Base-by-base conservation (phyloP, 257 asterid genomes). In the Scutellaria baicalensis region DNA sequence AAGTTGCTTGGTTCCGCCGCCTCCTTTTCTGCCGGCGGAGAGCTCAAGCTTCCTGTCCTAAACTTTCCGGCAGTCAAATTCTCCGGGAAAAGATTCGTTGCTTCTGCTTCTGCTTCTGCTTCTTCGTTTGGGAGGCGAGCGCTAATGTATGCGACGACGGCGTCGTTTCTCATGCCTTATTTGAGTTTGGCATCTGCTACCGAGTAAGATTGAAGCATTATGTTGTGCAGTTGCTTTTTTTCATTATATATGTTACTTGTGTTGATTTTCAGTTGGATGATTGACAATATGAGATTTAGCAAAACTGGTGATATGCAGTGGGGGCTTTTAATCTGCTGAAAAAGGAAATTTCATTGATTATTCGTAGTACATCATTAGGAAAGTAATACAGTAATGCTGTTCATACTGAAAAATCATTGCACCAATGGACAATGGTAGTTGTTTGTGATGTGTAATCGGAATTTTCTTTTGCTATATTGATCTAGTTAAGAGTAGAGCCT, bases 111-210 rank as follows among this genome's bases (percentile, higher is more conserved):
- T 58, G 64, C 84, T 73, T 58, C 78, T 68, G 63, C 82, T 54
- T 21, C 77, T 13, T 70, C 66, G 51, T 51, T 77, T 66, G 80
- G 92, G 60, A 87, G 95, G 85, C 89, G 97, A 76, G 78, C 64
- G 66, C 76, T 89, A 36, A 33, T 89, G 64, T 83, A 65, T 72
- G 12, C 82, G 57, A 78, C 88, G 8, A 69, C 87, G 47, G 36
- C 90, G 71, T 76, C 95, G 75, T 74, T 89, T 69, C 70, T 91
- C 66, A 12, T 80, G 45, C 88, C 91, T 23, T 69, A 16, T 27
- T 68, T 84, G 60, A 75, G 7, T 39, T 54, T 61, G 17, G 59
- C 45, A 56, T 52, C 80, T 65, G 81, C 92, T 71, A 76, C 79
- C 9, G 86, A 81, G 95, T 89, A 80, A 75, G 89, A 64, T 56